Conservation (phyloP, 1,284 basidiomycete genomes). For the Caloboletus inedulis region DNA sequence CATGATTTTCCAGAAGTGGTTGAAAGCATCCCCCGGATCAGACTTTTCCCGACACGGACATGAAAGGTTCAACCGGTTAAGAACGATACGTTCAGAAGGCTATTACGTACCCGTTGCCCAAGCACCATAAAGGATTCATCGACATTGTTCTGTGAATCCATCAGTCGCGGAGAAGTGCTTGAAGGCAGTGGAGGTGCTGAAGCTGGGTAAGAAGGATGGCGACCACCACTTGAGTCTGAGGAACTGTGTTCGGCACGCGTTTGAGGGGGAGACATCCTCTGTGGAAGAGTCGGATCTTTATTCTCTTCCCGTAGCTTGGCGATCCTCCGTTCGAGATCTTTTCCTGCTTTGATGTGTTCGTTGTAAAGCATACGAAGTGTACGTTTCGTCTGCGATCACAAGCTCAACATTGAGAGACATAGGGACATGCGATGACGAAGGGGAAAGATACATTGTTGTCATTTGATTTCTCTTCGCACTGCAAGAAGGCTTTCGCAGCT, state of each 20-base stretch:
- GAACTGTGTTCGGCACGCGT: constrained; percentile 27
- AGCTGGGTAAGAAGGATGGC: constrained; percentile 30
- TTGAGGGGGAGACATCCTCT: constrained; percentile 39
- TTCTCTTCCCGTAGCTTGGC: constrained; percentile 68
- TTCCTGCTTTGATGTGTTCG: constrained; percentile 64
- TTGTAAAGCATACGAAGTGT: constrained; percentile 70
- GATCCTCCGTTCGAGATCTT: constrained; percentile 68
- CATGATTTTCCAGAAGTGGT: constrained; percentile 81
- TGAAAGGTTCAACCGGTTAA: constrained; percentile 7
- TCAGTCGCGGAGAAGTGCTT: constrained; percentile 42
- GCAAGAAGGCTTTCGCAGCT: constrained; percentile 69
- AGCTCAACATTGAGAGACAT: constrained; percentile 14
- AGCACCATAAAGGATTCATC: constrained; percentile 85
- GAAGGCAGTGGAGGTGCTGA: constrained; percentile 45
- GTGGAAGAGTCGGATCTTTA: constrained; percentile 64
- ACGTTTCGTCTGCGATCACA: constrained; percentile 58
- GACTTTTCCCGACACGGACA: constrained; percentile 41
- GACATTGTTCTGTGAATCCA: constrained; percentile 70
- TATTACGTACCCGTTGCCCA: constrained; percentile 55
- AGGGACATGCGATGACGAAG: constrained; percentile 6
- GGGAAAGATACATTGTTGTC: constrained; percentile 60
- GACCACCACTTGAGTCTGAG: constrained; percentile 22
- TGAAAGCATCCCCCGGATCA: constrained; percentile 76
- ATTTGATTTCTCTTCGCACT: constrained; percentile 64
- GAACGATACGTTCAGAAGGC: constrained; percentile 5